Evolutionary conservation across 2,329 filamentous ascomycete species (phyloP).

Genomic region (Leptographium wingfieldii): DNA sequence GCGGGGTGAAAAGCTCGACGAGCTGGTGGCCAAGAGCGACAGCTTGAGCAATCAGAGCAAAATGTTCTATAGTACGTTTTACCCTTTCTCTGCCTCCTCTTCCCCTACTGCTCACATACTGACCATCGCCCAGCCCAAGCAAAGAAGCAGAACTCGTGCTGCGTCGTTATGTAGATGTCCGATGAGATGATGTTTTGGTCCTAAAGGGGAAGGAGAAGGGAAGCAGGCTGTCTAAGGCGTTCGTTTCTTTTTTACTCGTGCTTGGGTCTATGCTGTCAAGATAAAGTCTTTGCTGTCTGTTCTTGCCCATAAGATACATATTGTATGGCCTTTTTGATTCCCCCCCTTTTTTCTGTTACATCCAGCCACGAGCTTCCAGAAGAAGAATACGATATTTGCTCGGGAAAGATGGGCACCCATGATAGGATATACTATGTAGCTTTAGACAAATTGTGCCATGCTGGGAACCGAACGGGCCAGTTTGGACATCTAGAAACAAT

Average conservation of each 20-base stretch:
- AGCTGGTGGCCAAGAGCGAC: conserved; percentile 85
- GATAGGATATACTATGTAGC: no score
- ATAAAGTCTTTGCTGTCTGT: neutral
- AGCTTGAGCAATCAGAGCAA: conserved; percentile 84
- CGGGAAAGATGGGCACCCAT: no score
- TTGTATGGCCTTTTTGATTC: neutral
- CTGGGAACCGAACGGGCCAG: neutral
- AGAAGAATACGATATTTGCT: no score
- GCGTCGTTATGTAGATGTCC: conserved; percentile 48
- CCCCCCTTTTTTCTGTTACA: neutral
- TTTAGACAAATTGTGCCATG: neutral
- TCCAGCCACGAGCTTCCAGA: neutral
- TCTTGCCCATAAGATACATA: neutral
- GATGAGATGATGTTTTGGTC: no score
- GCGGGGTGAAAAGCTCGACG: conserved; percentile 93
- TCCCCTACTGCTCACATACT: neutral
- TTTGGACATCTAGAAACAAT: neutral
- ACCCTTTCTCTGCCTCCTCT: neutral
- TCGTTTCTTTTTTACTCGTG: neutral
- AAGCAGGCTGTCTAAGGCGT: neutral
- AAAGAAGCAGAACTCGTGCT: conserved; percentile 74
- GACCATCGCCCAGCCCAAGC: conserved; percentile 38
- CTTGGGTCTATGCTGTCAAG: neutral
- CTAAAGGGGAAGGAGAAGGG: neutral
- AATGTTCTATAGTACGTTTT: conserved; percentile 72